Evolutionary conservation across 164 flowering plant species (phyloP).

Genomic region (Echeveria elegans): DNA sequence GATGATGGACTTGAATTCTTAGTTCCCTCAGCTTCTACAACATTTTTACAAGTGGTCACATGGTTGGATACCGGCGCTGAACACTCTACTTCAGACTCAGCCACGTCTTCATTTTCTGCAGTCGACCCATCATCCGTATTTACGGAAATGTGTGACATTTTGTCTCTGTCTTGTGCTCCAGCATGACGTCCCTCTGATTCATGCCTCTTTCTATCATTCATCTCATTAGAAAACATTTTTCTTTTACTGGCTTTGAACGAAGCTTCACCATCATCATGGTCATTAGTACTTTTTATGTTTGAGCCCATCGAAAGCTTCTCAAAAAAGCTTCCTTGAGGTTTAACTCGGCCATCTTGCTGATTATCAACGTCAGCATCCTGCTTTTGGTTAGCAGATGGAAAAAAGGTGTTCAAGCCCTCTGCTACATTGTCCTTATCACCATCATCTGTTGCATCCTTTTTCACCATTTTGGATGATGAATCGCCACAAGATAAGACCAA

Average conservation of each 20-base stretch:
- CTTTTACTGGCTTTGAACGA: constrained; percentile 44
- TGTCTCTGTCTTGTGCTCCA: constrained; percentile 40
- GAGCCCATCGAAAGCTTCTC: constrained; percentile 34
- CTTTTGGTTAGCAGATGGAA: constrained; percentile 32
- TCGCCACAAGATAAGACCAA: constrained; percentile 73
- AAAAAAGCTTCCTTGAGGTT: constrained; percentile 52
- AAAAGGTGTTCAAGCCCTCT: constrained; percentile 56
- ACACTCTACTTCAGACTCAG: constrained; percentile 76
- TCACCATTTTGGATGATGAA: constrained; percentile 45
- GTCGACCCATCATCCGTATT: constrained; percentile 77
- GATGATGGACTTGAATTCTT: constrained; percentile 28
- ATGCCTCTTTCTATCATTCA: constrained; percentile 43
- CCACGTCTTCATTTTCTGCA: constrained; percentile 87
- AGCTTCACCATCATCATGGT: constrained; percentile 35
- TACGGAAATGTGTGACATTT: constrained; percentile 48
- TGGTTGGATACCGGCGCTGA: constrained; percentile 38
- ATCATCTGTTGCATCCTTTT: constrained; percentile 44
- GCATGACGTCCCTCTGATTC: constrained; percentile 37
- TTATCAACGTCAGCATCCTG: constrained; percentile 24
- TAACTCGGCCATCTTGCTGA: constrained; percentile 29
- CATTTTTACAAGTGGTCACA: constrained; percentile 37
- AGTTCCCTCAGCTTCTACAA: constrained; percentile 29
- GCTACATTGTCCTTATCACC: constrained; percentile 38
- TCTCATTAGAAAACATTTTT: constrained; percentile 49
- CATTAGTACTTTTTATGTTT: constrained; percentile 25